Conservation (phyloP, 352 stramenopile genomes). For the Pythium dissotocum region DNA sequence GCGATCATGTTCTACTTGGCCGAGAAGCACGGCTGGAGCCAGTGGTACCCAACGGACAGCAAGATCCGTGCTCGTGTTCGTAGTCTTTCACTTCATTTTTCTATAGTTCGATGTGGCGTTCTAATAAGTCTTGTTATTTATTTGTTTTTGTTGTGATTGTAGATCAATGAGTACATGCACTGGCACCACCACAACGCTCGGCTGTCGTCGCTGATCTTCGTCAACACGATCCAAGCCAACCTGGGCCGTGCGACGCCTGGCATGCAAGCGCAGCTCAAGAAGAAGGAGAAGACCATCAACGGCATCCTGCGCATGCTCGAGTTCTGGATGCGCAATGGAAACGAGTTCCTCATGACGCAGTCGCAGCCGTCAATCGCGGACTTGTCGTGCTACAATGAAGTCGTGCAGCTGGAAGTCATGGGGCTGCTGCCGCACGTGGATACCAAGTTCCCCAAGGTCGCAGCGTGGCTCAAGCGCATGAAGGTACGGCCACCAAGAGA, state of each 20-base stretch:
- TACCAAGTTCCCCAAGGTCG: constrained; percentile 51
- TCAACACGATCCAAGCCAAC: constrained; percentile 63
- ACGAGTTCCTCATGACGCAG: constrained; percentile 58
- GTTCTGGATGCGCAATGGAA: constrained; percentile 64
- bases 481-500: constrained; percentile 47
- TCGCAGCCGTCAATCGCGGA: constrained; percentile 63
- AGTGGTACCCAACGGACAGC: constrained; percentile 58
- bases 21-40: constrained; percentile 65
- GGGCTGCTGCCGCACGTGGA: constrained; percentile 44
- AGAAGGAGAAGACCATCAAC: constrained; percentile 53
- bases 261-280: constrained; percentile 47
- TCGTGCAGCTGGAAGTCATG: constrained; percentile 78
- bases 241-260: constrained; percentile 45
- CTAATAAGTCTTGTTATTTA: no score
- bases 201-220: constrained; percentile 58
- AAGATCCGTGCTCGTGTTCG: constrained; percentile 60
- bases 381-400: constrained; percentile 77
- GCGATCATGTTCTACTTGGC: constrained; percentile 76
- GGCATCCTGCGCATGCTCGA: constrained; percentile 66
- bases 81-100: not conserved
- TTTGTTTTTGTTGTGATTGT: not conserved
- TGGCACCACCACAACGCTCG: constrained; percentile 79
- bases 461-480: constrained; percentile 72
- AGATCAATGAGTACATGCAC: constrained; percentile 83
- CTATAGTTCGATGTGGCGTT: not conserved